Conservation (phyloP, 371 early-diverging fungal species). For the Rhizopus sp. region DNA sequence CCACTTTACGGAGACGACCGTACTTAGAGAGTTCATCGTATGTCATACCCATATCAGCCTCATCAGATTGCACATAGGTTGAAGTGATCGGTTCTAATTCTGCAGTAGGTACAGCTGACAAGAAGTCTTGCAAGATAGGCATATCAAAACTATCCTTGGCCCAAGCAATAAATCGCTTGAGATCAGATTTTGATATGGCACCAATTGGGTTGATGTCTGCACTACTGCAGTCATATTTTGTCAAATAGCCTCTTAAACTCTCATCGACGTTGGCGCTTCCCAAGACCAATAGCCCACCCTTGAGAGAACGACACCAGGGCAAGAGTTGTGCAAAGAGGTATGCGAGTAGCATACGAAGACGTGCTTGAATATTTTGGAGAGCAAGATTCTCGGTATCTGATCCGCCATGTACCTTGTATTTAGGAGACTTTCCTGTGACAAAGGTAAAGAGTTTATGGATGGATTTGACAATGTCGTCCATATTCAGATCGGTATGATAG, state of each 20-base stretch:
- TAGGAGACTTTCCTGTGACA: constrained; percentile 81
- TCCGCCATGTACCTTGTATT: constrained; percentile 87
- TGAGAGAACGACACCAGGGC: constrained; percentile 83
- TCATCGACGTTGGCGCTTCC: constrained; percentile 98
- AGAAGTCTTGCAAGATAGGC: constrained; percentile 75
- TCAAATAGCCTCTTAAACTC: constrained; percentile 93
- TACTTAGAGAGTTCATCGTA: constrained; percentile 91
- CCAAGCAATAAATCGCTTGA: constrained; percentile 81
- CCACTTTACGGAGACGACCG: constrained; percentile 89
- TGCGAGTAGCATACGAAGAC: constrained; percentile 93
- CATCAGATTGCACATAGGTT: constrained; percentile 83
- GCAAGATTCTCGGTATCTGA: constrained; percentile 89
- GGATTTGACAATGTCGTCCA: constrained; percentile 82
- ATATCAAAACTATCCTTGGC: constrained; percentile 67
- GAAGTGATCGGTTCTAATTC: constrained; percentile 91
- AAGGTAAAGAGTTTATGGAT: constrained; percentile 75
- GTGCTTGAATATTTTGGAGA: constrained; percentile 96
- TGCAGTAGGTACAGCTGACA: constrained; percentile 91
- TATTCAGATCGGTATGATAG: constrained; percentile 87
- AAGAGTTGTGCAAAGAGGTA: constrained; percentile 95
- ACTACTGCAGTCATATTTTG: constrained; percentile 98
- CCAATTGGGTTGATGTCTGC: constrained; percentile 98
- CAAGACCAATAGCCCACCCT: constrained; percentile 85
- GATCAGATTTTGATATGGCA: constrained; percentile 89
- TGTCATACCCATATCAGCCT: constrained; percentile 97